phyloP scores from a whole-genome alignment of 176 grass and related monocot genomes.

The Stipa capillata region DNA sequence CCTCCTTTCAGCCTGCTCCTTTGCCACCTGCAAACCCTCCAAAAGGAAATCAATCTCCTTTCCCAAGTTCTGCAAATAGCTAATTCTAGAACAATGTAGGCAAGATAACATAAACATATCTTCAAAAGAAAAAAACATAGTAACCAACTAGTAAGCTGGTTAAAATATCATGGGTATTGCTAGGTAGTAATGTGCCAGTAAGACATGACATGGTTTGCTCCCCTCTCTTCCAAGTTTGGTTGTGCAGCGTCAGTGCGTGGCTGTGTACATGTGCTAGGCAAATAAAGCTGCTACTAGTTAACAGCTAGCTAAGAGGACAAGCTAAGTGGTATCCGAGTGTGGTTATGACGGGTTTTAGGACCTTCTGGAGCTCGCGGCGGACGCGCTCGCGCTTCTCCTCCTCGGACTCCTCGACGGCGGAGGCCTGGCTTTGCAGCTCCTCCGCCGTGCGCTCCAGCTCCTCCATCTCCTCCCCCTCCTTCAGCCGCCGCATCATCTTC shows the following conservation, averaged over 20 bases:
- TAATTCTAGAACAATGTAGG: neutral
- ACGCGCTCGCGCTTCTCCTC: constrained; percentile 93
- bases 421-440: constrained; percentile 59
- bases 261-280: neutral
- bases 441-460: constrained; percentile 85
- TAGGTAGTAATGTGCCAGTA: too few relatives aligned
- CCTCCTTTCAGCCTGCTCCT: constrained; percentile 69
- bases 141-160: too few relatives aligned
- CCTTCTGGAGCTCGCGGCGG: constrained; percentile 89
- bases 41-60: neutral
- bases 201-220: neutral
- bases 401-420: constrained; percentile 61
- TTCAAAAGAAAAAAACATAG: too few relatives aligned
- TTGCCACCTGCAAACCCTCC: constrained; percentile 51
- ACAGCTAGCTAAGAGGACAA: too few relatives aligned
- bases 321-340: too few relatives aligned
- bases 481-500: constrained; percentile 44
- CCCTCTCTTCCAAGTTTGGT: neutral
- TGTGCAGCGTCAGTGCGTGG: neutral
- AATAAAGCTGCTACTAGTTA: neutral
- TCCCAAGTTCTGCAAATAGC: neutral
- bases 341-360: neutral
- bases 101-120: too few relatives aligned
- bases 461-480: constrained; percentile 91
- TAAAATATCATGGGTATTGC: too few relatives aligned